phyloP scores from a whole-genome alignment of 305 asterid genomes.

The Solanum aculeatissimum region DNA sequence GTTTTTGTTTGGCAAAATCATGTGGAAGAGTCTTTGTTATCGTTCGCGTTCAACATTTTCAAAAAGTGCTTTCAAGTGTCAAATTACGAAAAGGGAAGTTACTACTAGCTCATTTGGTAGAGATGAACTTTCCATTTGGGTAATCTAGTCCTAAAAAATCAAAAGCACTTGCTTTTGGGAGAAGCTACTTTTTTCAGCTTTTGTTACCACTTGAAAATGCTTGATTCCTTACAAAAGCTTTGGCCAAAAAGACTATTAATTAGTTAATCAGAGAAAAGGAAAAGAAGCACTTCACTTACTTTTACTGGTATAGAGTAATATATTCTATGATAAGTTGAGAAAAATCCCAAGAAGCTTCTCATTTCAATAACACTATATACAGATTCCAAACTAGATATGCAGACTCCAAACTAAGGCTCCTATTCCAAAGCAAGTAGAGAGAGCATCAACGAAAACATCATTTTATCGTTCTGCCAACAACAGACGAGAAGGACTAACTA shows the following conservation, averaged over 20 bases:
- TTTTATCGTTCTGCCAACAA: background rate
- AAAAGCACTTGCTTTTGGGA: background rate
- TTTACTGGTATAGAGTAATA: background rate
- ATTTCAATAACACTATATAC: background rate
- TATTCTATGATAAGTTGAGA: background rate
- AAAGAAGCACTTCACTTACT: background rate
- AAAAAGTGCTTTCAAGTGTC: background rate
- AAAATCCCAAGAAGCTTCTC: background rate
- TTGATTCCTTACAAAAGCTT: background rate
- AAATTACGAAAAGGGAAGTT: background rate
- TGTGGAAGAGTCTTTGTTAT: background rate
- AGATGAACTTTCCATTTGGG: background rate
- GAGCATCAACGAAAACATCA: background rate
- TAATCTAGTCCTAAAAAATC: background rate
- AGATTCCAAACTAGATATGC: background rate
- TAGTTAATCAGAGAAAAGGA: background rate
- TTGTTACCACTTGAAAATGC: background rate
- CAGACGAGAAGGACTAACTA: background rate
- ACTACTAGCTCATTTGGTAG: background rate
- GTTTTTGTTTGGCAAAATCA: background rate
- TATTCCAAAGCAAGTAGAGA: background rate
- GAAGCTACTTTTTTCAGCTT: background rate
- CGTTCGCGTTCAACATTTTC: background rate
- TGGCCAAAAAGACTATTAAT: background rate
- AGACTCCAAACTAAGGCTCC: background rate